Base-by-base conservation (phyloP, 2,329 filamentous ascomycete genomes). In the Aspergillus pseudoterreus region DNA sequence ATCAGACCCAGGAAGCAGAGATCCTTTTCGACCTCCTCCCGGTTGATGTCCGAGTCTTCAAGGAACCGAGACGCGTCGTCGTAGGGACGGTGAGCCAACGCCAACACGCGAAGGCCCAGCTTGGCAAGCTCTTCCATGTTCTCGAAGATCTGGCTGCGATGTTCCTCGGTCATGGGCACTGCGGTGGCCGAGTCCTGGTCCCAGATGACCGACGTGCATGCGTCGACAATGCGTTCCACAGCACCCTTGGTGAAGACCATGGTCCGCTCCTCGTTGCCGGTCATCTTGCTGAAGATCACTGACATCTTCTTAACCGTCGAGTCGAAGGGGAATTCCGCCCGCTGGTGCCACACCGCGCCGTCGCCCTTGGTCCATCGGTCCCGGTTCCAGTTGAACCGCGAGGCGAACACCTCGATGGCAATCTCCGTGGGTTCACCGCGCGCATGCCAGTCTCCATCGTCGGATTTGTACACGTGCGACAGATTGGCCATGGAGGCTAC, bases 1-100 rank as follows among this genome's bases (percentile, higher is more conserved):
- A 86, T 84, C 6, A 95, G 79, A 17, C 90, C 90, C 5, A 89
- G 79, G 53, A 92, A 87, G 9, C 78, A 80, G 27, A 95, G 80
- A 43, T 80, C 76, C 21, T 74, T 72, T 64, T 92, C 89, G 11
- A 91, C 78, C 3, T 77, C 70, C 8, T 73, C 69, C 8, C 89
- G 86, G 32, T 71, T 69, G 2, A 78, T 68, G n/a, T 76, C 72
- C 2, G 71, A 66, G 33, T 19, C 52, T 53, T 58, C 49, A 11
- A 57, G 49, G 4, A 57, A 17, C n/a, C 49, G 47, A 14, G 50
- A 30, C 17, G 54, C 1, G 5, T 38, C 41, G 10, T 36, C 45
- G 41, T 53, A 57, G 4, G 56, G 44, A 4, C 50, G 43, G 60
- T 77, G 77, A 5, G 85, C 85, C 2, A 88, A 70, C 4, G 84